These are phyloP conservation scores for Plasmodium sp. DNA, from an alignment of 169 alveolate species.

Conservation along the genomic window DNA sequence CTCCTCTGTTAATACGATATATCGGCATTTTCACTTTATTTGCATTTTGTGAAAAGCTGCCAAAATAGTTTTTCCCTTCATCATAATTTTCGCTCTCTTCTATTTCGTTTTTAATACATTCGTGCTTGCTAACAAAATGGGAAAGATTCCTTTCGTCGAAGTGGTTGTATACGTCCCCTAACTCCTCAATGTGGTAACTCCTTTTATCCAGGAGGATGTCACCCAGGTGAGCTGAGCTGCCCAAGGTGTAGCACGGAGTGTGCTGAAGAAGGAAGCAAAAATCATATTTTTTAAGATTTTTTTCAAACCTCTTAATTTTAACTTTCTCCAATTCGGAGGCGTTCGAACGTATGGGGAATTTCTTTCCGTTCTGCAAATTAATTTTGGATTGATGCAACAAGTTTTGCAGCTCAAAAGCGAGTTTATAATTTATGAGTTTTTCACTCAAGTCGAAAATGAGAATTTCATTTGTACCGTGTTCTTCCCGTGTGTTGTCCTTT, in stretches of 20 bases:
- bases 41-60: neutral
- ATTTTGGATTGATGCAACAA: constrained; percentile 55
- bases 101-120: constrained; percentile 4
- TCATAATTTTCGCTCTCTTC: constrained; percentile 19
- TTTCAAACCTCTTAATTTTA: constrained; percentile 34
- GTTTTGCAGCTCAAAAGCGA: constrained; percentile 56
- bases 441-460: constrained; percentile 51
- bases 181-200: constrained; percentile 49
- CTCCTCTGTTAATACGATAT: constrained; percentile 82
- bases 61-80: constrained; percentile 33
- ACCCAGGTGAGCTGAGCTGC: constrained; percentile 69
- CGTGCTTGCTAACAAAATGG: constrained; percentile 7
- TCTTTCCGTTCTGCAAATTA: constrained; percentile 21
- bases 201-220: constrained; percentile 42
- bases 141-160: neutral
- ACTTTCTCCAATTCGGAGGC: constrained; percentile 3
- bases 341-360: neutral
- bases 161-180: constrained; percentile 27
- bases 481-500: neutral
- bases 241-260: constrained; percentile 79
- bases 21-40: constrained; percentile 37
- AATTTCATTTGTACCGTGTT: constrained; percentile 15
- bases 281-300: constrained; percentile 72
- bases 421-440: constrained; percentile 48
- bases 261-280: constrained; percentile 78